phyloP scores from a whole-genome alignment of 2,329 filamentous ascomycete genomes.

The Talaromyces funiculosus region DNA sequence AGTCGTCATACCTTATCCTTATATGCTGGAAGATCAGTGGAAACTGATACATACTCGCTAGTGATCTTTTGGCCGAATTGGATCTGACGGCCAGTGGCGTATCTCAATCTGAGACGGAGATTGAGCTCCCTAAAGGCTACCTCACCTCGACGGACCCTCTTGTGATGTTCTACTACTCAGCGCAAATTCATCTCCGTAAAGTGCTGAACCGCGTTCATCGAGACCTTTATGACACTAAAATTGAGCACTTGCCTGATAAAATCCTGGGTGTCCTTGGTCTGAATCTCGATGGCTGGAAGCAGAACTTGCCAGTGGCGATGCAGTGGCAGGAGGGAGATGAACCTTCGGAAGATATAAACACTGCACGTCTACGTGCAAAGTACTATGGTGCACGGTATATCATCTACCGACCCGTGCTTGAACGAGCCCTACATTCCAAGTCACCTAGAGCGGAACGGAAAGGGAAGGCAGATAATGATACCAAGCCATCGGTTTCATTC shows the following conservation, averaged over 20 bases:
- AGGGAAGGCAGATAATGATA: background rate
- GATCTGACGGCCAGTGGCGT: constrained; percentile 58
- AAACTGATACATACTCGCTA: too few relatives aligned
- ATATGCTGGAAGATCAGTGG: too few relatives aligned
- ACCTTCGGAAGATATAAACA: constrained; percentile 69
- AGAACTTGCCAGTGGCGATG: constrained; percentile 48
- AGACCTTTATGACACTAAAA: constrained; percentile 40
- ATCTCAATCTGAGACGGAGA: constrained; percentile 48
- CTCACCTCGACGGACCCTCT: constrained; percentile 31
- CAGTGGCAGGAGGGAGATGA: constrained; percentile 62
- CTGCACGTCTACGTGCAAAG: constrained; percentile 80
- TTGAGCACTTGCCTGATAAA: constrained; percentile 18
- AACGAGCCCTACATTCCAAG: constrained; percentile 52
- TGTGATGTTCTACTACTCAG: constrained; percentile 54
- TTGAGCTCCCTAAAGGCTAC: constrained; percentile 35
- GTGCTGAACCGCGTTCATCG: constrained; percentile 53
- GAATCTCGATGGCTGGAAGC: constrained; percentile 51
- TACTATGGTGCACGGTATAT: constrained; percentile 92
- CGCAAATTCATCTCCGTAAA: constrained; percentile 57
- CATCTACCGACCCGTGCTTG: constrained; percentile 73
- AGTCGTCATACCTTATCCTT: constrained; percentile 13
- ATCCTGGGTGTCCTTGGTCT: constrained; percentile 40
- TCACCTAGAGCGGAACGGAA: background rate
- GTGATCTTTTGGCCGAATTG: constrained; percentile 88
- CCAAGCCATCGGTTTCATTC: constrained; percentile 31